These are phyloP conservation scores for Cynara cardunculus DNA, from an alignment of 129 eudicot species.

Conservation along the genomic window DNA sequence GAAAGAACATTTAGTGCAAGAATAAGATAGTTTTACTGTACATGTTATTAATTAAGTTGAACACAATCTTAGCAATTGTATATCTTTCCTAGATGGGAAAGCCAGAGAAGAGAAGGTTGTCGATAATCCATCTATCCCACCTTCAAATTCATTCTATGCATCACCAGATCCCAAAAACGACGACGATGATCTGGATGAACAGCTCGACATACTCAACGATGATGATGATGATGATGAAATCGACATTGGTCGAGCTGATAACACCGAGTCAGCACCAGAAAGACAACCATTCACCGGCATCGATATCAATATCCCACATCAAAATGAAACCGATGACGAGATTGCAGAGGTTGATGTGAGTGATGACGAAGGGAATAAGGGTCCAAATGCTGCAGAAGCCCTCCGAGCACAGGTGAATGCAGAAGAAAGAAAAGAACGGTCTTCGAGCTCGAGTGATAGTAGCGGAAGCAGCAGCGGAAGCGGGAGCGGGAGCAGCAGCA, in stretches of 20 bases:
- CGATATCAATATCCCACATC: constrained; percentile 86
- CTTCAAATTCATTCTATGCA: constrained; percentile 34
- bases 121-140: constrained; percentile 35
- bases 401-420: constrained; percentile 87
- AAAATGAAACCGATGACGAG: constrained; percentile 67
- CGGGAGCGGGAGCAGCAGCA: constrained; percentile 59
- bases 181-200: constrained; percentile 79
- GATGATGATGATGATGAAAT: constrained; percentile 40
- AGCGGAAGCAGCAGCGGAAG: constrained; percentile 53
- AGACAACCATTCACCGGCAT: constrained; percentile 55
- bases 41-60: not conserved
- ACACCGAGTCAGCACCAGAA: constrained; percentile 29
- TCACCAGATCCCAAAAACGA: constrained; percentile 60
- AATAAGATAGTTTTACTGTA: not conserved
- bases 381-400: constrained; percentile 87
- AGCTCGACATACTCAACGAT: constrained; percentile 70
- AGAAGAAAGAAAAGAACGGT: constrained; percentile 43
- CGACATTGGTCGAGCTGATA: constrained; percentile 30
- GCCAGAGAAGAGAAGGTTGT: constrained; percentile 45
- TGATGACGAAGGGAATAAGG: constrained; percentile 63
- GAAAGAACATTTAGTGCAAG: too few species aligned
- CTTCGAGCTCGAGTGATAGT: constrained; percentile 69
- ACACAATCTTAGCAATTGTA: not conserved
- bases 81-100: constrained; percentile 45
- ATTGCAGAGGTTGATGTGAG: constrained; percentile 79